A percentile compares a stretch with the other conserved stretches of the same genome.
These are phyloP conservation scores for Aristolochia contorta DNA, from an alignment of 164 flowering plant genomes.

Conservation along the genomic window DNA sequence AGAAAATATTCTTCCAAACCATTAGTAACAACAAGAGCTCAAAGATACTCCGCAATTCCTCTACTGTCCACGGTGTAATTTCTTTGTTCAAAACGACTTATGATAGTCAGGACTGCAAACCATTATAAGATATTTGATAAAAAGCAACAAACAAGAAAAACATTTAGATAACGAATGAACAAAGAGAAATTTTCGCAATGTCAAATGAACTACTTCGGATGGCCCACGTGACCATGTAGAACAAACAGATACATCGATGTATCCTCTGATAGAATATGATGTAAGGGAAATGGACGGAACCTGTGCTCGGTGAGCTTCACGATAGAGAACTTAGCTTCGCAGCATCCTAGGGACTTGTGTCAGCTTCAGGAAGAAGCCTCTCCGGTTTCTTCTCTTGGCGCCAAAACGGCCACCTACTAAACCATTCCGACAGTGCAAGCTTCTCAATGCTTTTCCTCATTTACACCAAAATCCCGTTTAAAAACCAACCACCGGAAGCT, in stretches of 20 bases:
- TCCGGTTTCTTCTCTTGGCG: slow-evolving; percentile 66
- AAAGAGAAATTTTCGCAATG: not conserved
- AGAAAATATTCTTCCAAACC: slow-evolving; percentile 89
- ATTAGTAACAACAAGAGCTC: slow-evolving; percentile 86
- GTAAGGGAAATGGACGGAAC: slow-evolving; percentile 16
- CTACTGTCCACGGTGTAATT: slow-evolving; percentile 79
- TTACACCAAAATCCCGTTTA: slow-evolving; percentile 48
- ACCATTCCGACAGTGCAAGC: slow-evolving; percentile 34
- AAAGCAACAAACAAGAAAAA: too few species aligned
- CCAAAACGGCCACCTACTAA: slow-evolving; percentile 84
- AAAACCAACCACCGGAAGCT: slow-evolving; percentile 38
- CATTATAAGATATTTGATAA: not conserved
- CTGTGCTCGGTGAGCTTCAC: slow-evolving; percentile 89
- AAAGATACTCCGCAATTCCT: slow-evolving; percentile 92
- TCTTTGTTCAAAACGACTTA: slow-evolving; percentile 81
- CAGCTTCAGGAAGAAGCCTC: slow-evolving; percentile 65
- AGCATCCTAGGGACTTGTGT: slow-evolving; percentile 68
- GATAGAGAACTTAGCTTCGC: slow-evolving; percentile 57
- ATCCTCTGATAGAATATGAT: not conserved
- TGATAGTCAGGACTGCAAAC: slow-evolving; percentile 80
- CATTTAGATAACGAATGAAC: not conserved
- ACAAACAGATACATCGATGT: too few species aligned
- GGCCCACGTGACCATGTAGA: too few species aligned
- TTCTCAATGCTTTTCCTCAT: slow-evolving; percentile 36
- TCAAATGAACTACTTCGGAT: not conserved